These are phyloP conservation scores for Globisporangium orthogonon DNA, from an alignment of 352 stramenopile genomes.

Conservation along the genomic window DNA sequence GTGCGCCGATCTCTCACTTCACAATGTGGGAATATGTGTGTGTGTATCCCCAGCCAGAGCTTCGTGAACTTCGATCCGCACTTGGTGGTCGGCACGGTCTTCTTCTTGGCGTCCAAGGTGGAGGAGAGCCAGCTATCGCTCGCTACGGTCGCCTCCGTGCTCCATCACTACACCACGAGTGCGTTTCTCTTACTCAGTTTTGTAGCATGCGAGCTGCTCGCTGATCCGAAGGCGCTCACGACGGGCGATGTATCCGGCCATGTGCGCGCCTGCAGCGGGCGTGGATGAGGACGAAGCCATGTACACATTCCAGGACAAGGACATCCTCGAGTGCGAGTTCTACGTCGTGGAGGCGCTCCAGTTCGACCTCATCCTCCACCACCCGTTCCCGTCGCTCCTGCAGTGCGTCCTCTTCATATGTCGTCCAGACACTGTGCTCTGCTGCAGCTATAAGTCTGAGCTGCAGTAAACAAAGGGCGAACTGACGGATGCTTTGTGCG, in stretches of 20 bases:
- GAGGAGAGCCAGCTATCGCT: conserved; percentile 84
- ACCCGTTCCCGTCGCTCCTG: conserved; percentile 78
- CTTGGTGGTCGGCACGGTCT: conserved; percentile 76
- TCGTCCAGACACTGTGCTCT: too few relatives aligned
- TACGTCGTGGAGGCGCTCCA: conserved; percentile 85
- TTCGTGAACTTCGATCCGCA: conserved; percentile 88
- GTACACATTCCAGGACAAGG: conserved; percentile 87
- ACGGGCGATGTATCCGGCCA: too few relatives aligned
- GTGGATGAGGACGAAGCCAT: conserved; percentile 84
- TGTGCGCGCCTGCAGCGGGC: conserved; percentile 26
- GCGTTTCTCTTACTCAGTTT: conserved; percentile 7
- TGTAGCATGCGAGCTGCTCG: too few relatives aligned
- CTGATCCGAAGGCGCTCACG: too few relatives aligned
- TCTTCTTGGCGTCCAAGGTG: conserved; percentile 85
- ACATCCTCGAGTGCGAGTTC: conserved; percentile 89
- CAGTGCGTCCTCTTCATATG: conserved; percentile 32
- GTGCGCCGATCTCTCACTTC: too few relatives aligned
- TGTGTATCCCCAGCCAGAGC: conserved; percentile 50
- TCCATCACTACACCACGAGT: conserved; percentile 87
- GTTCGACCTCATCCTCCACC: conserved; percentile 85
- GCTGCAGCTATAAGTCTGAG: too few relatives aligned
- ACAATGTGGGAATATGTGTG: too few relatives aligned
- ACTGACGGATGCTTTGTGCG: background rate
- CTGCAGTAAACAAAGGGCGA: background rate
- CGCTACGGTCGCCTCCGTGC: conserved; percentile 66